Percentiles rank a stretch among this genome's conserved stretches.
Conservation (phyloP, 371 early-diverging fungal species). For the Apophysomyces trapeziformis region DNA sequence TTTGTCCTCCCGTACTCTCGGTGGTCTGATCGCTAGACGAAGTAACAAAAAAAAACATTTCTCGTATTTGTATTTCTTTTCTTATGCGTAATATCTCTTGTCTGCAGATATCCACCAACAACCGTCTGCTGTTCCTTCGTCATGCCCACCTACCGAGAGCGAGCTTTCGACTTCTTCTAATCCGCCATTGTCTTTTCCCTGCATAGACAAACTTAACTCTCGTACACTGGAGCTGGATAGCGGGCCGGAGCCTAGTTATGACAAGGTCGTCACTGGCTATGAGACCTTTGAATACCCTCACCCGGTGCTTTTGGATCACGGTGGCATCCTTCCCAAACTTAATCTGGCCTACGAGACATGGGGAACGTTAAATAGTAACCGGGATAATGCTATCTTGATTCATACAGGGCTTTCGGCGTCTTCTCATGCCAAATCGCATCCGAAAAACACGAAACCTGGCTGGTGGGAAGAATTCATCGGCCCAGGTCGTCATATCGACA, state of each 20-base stretch:
- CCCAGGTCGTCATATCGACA: constrained; percentile 81
- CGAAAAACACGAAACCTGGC: constrained; percentile 77
- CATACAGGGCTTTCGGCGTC: constrained; percentile 89
- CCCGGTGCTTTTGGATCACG: constrained; percentile 82
- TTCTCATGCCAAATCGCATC: constrained; percentile 83
- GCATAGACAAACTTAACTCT: constrained; percentile 71
- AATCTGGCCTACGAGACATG: constrained; percentile 88
- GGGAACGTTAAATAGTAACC: constrained; percentile 74
- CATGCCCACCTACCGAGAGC: neutral
- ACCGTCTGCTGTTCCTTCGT: neutral
- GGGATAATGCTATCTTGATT: constrained; percentile 78
- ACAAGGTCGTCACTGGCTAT: constrained; percentile 85
- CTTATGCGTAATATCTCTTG: neutral
- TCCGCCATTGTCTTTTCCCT: constrained; percentile 78
- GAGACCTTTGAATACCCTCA: constrained; percentile 63
- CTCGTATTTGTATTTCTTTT: neutral
- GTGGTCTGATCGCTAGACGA: neutral
- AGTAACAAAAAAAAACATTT: neutral
- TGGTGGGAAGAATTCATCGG: constrained; percentile 99
- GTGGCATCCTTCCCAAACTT: constrained; percentile 79
- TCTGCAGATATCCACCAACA: neutral
- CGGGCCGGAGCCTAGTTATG: constrained; percentile 89
- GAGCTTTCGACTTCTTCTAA: constrained; percentile 44
- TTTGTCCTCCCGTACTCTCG: neutral
- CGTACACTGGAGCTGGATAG: constrained; percentile 72